Evolutionary conservation across 208 protist genomes (phyloP).

Genomic region (Trypanosoma lewisi): DNA sequence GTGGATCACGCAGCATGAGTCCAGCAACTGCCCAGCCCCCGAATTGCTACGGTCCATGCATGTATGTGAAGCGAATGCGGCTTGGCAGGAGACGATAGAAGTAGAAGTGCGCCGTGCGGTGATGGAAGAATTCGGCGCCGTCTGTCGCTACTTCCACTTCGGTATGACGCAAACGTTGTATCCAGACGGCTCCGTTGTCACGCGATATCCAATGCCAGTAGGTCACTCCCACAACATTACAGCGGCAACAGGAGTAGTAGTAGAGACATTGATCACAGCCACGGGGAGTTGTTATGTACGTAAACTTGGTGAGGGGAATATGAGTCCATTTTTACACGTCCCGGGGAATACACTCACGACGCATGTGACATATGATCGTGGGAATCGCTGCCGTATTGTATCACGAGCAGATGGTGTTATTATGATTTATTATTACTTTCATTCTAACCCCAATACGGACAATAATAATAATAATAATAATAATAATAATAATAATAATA

Average conservation of each 20-base stretch:
- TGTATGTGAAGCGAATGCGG: constrained; percentile 14
- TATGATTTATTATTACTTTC: constrained; percentile 43
- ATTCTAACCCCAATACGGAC: constrained; percentile 8
- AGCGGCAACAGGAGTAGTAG: neutral
- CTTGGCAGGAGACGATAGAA: constrained; percentile 43
- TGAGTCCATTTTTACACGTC: neutral
- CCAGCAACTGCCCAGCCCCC: constrained; percentile 5
- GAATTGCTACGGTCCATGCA: constrained; percentile 46
- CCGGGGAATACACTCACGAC: neutral
- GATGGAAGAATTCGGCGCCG: constrained; percentile 41
- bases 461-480: neutral
- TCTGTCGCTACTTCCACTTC: constrained; percentile 67
- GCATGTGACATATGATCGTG: constrained; percentile 44
- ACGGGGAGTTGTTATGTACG: constrained; percentile 49
- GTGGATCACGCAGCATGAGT: constrained; percentile 23
- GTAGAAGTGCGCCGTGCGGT: constrained; percentile 56
- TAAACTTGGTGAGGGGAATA: constrained; percentile 3
- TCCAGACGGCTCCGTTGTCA: constrained; percentile 61
- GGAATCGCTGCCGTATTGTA: constrained; percentile 47
- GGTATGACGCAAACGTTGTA: constrained; percentile 62
- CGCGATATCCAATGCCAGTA: constrained; percentile 31
- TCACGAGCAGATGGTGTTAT: constrained; percentile 67
- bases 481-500: neutral
- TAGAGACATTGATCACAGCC: constrained; percentile 50
- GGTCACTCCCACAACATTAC: no score